Percentiles rank a stretch among this genome's conserved stretches.
Evolutionary conservation across 1,284 basidiomycete genomes (phyloP).

Genomic region (Trichosporon coremiiforme): DNA sequence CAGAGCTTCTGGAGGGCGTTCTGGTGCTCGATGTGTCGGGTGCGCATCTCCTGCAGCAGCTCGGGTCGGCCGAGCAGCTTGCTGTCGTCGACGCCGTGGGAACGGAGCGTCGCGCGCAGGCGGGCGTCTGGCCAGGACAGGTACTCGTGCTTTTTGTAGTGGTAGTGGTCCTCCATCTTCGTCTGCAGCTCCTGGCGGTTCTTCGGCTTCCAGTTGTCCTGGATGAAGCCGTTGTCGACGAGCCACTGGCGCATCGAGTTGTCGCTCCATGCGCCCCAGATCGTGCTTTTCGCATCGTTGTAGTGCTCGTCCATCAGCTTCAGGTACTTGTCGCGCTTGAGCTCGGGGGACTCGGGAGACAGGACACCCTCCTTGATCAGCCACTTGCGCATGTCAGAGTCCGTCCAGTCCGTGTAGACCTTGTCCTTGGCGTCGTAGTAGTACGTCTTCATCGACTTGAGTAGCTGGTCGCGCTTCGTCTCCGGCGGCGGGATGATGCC

Average conservation of each 20-base stretch:
- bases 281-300: constrained; percentile 65
- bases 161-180: constrained; percentile 54
- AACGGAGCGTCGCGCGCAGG: constrained; percentile 76
- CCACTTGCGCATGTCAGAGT: constrained; percentile 56
- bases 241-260: constrained; percentile 76
- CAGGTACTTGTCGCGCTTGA: constrained; percentile 66
- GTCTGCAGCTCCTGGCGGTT: constrained; percentile 65
- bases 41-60: constrained; percentile 69
- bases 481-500: constrained; percentile 66
- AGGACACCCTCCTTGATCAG: constrained; percentile 56
- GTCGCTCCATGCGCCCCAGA: constrained; percentile 76
- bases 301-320: constrained; percentile 78
- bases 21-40: constrained; percentile 70
- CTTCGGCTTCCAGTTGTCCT: constrained; percentile 64
- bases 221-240: constrained; percentile 71
- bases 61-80: constrained; percentile 66
- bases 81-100: constrained; percentile 69
- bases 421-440: constrained; percentile 68
- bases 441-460: constrained; percentile 72
- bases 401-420: constrained; percentile 70
- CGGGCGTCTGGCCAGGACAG: constrained; percentile 87
- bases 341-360: constrained; percentile 23
- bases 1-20: constrained; percentile 64
- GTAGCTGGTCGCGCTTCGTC: constrained; percentile 68
- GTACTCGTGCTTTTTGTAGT: constrained; percentile 62